Conservation (phyloP, 805 yeast genomes). For the Priceomyces melissophilus region DNA sequence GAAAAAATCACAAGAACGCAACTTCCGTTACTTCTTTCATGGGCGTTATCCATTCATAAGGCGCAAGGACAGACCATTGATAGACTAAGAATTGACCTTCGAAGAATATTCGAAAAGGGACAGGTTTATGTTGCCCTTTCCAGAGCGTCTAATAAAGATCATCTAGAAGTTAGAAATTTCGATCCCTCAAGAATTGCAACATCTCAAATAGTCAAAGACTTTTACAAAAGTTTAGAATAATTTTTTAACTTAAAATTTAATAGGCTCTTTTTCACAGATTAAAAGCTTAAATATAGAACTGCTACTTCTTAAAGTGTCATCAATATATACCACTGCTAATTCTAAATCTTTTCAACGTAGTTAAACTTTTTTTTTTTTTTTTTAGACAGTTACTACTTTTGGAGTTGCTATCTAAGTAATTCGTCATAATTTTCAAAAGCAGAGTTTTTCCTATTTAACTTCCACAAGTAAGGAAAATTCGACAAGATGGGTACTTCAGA, state of each 20-base stretch:
- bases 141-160: conserved; percentile 67
- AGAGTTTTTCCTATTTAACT: too few species aligned
- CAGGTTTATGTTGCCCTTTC: conserved; percentile 83
- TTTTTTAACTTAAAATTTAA: too few species aligned
- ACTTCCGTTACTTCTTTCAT: conserved; percentile 67
- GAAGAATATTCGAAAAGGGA: conserved; percentile 70
- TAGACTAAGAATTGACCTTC: conserved; percentile 64
- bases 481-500: not conserved
- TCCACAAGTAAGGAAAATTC: not conserved
- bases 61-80: conserved; percentile 82
- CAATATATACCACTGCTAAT: not conserved
- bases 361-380: not conserved
- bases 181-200: conserved; percentile 49
- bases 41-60: conserved; percentile 84
- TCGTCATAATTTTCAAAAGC: too few species aligned
- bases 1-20: conserved; percentile 47
- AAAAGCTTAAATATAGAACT: too few species aligned
- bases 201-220: conserved; percentile 30
- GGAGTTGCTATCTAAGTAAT: too few species aligned
- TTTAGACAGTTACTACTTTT: too few species aligned
- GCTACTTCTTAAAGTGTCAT: not conserved
- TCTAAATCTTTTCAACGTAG: not conserved
- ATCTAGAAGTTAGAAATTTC: conserved; percentile 64
- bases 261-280: too few species aligned
- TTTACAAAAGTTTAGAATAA: conserved; percentile 20